Percentiles rank a stretch among this genome's conserved stretches.
Conservation (phyloP, 352 stramenopile genomes). For the Pythium myriotylum region DNA sequence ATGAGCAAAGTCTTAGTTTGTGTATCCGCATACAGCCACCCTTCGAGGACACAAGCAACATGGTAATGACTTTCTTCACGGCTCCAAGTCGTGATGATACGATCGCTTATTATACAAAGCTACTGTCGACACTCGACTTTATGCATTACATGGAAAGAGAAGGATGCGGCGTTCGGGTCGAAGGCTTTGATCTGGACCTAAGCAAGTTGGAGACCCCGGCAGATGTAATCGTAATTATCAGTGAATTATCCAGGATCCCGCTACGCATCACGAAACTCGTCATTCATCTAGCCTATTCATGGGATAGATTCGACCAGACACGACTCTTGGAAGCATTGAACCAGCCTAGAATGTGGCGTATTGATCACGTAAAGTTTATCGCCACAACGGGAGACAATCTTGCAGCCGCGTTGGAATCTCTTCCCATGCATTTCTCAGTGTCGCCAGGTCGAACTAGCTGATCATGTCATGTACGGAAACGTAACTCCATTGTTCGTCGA, state of each 20-base stretch:
- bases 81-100: background rate
- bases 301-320: constrained; percentile 9
- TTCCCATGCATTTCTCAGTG: background rate
- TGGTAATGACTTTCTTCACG: background rate
- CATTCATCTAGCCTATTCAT: constrained; percentile 4
- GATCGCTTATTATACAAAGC: background rate
- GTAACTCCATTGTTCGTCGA: background rate
- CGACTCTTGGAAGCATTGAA: background rate
- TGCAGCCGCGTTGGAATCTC: constrained; percentile 2
- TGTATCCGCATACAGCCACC: constrained; percentile 2
- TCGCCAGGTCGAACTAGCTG: constrained; percentile 3
- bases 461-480: constrained; percentile 3
- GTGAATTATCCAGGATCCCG: background rate
- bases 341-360: background rate
- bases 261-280: background rate
- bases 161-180: too few species aligned
- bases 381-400: constrained; percentile 3
- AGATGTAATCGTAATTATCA: background rate
- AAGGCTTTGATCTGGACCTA: background rate
- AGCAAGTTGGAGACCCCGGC: constrained; percentile 1
- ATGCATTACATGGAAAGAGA: too few species aligned
- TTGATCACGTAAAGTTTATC: constrained; percentile 3
- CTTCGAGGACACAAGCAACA: background rate
- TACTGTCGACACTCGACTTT: background rate
- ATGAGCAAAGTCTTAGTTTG: background rate